These are phyloP conservation scores for Macaranga tanarius DNA, from an alignment of 441 rosid species.

Conservation along the genomic window DNA sequence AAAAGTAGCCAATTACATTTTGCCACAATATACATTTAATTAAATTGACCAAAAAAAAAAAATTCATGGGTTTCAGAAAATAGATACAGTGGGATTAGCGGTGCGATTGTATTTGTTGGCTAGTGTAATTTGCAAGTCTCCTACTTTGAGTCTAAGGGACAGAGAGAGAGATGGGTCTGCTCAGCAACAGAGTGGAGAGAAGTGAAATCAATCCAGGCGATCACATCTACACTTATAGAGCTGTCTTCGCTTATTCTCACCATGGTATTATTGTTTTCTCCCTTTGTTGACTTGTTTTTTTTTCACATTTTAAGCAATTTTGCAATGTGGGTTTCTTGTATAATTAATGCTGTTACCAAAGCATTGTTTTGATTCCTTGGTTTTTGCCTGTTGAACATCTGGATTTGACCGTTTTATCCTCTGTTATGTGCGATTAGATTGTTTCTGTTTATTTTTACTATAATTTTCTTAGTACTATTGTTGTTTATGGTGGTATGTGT, in stretches of 20 bases:
- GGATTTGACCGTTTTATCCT: too few species aligned
- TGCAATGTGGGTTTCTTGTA: constrained; percentile 21
- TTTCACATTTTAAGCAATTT: not conserved
- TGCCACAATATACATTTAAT: not conserved
- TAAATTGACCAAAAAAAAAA: not conserved
- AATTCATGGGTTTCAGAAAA: too few species aligned
- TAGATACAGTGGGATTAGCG: not conserved
- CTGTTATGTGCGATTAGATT: too few species aligned
- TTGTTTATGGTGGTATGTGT: too few species aligned
- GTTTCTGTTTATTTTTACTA: too few species aligned
- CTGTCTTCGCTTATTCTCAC: constrained; percentile 89
- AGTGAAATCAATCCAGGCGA: constrained; percentile 77
- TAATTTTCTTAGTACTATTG: too few species aligned
- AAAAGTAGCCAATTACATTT: constrained; percentile 19
- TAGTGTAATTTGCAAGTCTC: constrained; percentile 7
- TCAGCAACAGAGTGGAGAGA: constrained; percentile 75
- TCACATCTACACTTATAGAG: constrained; percentile 96
- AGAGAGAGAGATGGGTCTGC: constrained; percentile 65
- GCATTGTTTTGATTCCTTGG: not conserved
- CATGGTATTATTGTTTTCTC: constrained; percentile 61
- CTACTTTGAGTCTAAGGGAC: not conserved
- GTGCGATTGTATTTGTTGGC: not conserved
- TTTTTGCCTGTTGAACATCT: too few species aligned
- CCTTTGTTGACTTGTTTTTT: not conserved
- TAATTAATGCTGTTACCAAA: not conserved